Base-by-base conservation (phyloP, 768 basidiomycete species). In the Boletus reticulatus region DNA sequence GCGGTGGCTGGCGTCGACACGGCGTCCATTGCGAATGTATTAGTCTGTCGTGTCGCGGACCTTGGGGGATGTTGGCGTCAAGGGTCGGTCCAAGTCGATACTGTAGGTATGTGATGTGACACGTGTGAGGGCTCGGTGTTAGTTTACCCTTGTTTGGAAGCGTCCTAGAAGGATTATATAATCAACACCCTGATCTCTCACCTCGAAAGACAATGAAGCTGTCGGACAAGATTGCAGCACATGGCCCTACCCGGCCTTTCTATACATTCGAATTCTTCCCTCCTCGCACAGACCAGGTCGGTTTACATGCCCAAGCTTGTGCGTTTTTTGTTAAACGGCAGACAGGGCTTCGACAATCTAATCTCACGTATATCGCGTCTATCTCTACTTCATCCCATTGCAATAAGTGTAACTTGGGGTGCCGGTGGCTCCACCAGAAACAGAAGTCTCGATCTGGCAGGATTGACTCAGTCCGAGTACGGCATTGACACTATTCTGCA, bases 201-300 rank as follows among this genome's bases (percentile, higher is more conserved):
- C n/a, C n/a, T n/a, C 29, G 29, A 29, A 34, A 14, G 32, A 48
- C 56, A 46, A 91, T 92, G 89, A 92, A 89, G 74, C 68, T 96
- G 48, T 78, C 80, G 2, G 83, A 89, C 57, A 88, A 88, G 66
- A 84, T 97, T 56, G 66, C 73, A 4, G 58, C 71, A 5, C 75
- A 78, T 43, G 56, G 70, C 24, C 63, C 76, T 10, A 53, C 70
- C 2, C 75, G 66, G n/a, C 91, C 93, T 0, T 96, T 92, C 73
- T 97, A 85, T 68, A 93, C 91, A 0, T 92, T 96, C 71, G 96
- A 98, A 71, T 97, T 97, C 80, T 98, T 98, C 67, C 96, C 96
- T 14, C 96, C 96, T 13, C 83, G 92, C 55, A 98, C 96, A 46
- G 89, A 92, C 71, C 87, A 92, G 80, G 91, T 89, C 19, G 39